Conservation (phyloP, 108 stramenopile genomes). For the Epipyxis sp. region DNA sequence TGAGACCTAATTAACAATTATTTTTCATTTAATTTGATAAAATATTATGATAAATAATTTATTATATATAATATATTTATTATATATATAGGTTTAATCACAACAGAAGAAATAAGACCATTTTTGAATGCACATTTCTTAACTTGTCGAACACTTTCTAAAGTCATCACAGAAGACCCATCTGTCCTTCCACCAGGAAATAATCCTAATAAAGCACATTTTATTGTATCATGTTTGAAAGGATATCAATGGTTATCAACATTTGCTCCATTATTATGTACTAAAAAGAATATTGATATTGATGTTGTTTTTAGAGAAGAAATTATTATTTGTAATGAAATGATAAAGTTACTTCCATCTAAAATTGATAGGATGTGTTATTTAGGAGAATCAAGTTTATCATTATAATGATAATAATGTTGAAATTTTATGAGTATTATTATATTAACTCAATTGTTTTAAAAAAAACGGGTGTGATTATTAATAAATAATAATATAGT, state of each 20-base stretch:
- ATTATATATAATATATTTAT: not conserved
- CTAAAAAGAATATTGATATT: not conserved
- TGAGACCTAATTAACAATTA: too few relatives aligned
- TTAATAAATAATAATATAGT: too few relatives aligned
- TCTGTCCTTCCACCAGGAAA: not conserved
- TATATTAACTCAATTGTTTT: too few relatives aligned
- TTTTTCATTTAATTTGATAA: too few relatives aligned
- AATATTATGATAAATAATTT: too few relatives aligned
- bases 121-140: conserved; percentile 19
- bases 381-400: conserved; percentile 17
- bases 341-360: conserved; percentile 12
- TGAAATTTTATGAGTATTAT: too few relatives aligned
- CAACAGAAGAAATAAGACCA: conserved; percentile 23
- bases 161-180: not conserved
- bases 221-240: not conserved
- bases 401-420: too few relatives aligned
- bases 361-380: conserved; percentile 30
- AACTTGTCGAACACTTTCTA: conserved; percentile 17
- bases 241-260: not conserved
- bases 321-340: conserved; percentile 24
- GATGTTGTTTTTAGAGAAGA: conserved; percentile 13
- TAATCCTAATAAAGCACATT: not conserved
- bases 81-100: not conserved
- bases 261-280: too few relatives aligned
- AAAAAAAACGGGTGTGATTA: too few relatives aligned